A percentile compares a stretch with the other conserved stretches of the same genome.
Evolutionary conservation across 805 yeast genomes (phyloP).

Genomic region (Wickerhamiella spandovensis): DNA sequence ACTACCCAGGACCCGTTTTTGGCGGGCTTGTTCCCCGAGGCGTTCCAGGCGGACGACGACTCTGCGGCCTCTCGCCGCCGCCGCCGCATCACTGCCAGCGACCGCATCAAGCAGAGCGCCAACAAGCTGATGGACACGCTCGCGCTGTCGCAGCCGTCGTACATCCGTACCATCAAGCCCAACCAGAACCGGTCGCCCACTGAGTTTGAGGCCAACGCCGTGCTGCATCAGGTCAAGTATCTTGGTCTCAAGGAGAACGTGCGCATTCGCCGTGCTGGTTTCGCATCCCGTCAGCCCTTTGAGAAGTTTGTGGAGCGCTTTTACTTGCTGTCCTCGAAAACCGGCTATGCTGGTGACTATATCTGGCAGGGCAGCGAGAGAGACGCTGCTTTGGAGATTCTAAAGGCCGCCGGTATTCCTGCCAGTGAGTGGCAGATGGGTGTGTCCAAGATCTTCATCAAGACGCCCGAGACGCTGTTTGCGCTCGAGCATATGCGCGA

Average conservation of each 20-base stretch:
- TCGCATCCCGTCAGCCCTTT: conserved; percentile 93
- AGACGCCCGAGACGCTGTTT: conserved; percentile 91
- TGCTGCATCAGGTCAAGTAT: conserved; percentile 89
- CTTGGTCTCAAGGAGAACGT: conserved; percentile 94
- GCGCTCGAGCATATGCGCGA: conserved; percentile 95
- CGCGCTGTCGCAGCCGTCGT: conserved; percentile 85
- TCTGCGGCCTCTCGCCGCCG: conserved; percentile 35
- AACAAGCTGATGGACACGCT: conserved; percentile 79
- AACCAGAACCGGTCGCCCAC: conserved; percentile 83
- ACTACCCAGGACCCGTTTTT: conserved; percentile 59
- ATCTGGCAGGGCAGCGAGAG: conserved; percentile 50
- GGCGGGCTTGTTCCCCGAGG: conserved; percentile 45
- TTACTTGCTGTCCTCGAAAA: conserved; percentile 69
- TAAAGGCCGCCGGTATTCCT: conserved; percentile 57
- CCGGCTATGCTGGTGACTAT: conserved; percentile 83
- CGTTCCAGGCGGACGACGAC: conserved; percentile 41
- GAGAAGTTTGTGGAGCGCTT: conserved; percentile 94
- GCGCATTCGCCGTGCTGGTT: conserved; percentile 95
- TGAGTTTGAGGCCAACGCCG: conserved; percentile 81
- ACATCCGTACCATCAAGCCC: conserved; percentile 94
- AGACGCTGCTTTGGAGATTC: conserved; percentile 40
- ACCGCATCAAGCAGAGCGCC: conserved; percentile 85
- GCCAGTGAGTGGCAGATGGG: conserved; percentile 79
- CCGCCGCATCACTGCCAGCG: conserved; percentile 93
- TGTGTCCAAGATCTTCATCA: conserved; percentile 80